Evolutionary conservation across 2,329 filamentous ascomycete genomes (phyloP).

Genomic region (Cryoendolithus antarcticus): DNA sequence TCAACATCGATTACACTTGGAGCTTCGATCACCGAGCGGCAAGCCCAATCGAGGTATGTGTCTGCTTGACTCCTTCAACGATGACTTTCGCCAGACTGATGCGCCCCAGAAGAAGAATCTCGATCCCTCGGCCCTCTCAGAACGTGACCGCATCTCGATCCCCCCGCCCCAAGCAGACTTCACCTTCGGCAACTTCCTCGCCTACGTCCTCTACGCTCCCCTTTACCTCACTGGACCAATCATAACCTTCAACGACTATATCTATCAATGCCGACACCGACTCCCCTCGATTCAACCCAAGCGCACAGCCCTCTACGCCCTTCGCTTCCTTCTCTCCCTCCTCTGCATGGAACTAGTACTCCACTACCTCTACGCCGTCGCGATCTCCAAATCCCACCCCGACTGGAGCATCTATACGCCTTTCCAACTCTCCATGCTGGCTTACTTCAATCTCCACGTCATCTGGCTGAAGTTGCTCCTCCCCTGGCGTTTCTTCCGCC

Average conservation of each 20-base stretch:
- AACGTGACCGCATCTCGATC: slow-evolving; percentile 70
- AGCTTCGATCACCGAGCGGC: slow-evolving; percentile 53
- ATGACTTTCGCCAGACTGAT: slow-evolving; percentile 41
- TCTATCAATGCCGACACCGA: slow-evolving; percentile 68
- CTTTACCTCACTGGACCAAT: slow-evolving; percentile 90
- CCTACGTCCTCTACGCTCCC: slow-evolving; percentile 81
- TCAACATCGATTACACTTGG: slow-evolving; percentile 97
- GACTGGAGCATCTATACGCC: slow-evolving; percentile 76
- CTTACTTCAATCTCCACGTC: slow-evolving; percentile 90
- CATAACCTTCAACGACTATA: slow-evolving; percentile 95
- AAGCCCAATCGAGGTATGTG: slow-evolving; percentile 69
- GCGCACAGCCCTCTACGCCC: slow-evolving; percentile 67
- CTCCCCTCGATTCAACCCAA: slow-evolving; percentile 52
- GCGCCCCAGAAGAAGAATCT: slow-evolving; percentile 89
- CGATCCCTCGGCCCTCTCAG: slow-evolving; percentile 74
- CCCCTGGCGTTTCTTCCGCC: slow-evolving; percentile 94
- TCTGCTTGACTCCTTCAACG: background rate
- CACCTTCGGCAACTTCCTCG: slow-evolving; percentile 74
- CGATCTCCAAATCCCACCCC: slow-evolving; percentile 71
- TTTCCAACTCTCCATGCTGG: slow-evolving; percentile 76
- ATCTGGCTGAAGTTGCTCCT: slow-evolving; percentile 97
- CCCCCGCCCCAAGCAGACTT: slow-evolving; percentile 62
- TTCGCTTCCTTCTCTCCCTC: slow-evolving; percentile 69
- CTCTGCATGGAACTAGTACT: slow-evolving; percentile 83
- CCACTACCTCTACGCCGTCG: slow-evolving; percentile 87